A percentile compares a stretch with the other conserved stretches of the same genome.
Evolutionary conservation across 2,329 filamentous ascomycete species (phyloP).

Genomic region (Exophiala alcalophila): DNA sequence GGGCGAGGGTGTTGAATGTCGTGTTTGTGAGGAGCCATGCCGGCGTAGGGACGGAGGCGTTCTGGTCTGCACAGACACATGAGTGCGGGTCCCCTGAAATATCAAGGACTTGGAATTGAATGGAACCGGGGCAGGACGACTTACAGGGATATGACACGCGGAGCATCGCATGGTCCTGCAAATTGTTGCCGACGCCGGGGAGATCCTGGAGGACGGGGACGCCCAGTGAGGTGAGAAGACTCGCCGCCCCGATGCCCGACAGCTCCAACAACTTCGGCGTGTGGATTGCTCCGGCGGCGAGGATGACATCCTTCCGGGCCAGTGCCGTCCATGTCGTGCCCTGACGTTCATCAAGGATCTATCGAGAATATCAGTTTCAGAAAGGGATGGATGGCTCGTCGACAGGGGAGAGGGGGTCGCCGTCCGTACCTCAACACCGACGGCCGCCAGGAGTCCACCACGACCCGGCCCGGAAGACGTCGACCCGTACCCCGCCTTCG

Average conservation of each 20-base stretch:
- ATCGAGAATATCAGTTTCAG: no score
- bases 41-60: slow-evolving; percentile 26
- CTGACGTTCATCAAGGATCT: not conserved
- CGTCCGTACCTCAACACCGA: slow-evolving; percentile 15
- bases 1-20: slow-evolving; percentile 19
- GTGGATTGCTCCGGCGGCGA: slow-evolving; percentile 44
- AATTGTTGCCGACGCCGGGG: slow-evolving; percentile 48
- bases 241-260: slow-evolving; percentile 48
- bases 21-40: slow-evolving; percentile 29
- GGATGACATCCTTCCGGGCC: slow-evolving; percentile 43
- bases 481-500: no score
- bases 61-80: no score
- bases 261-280: slow-evolving; percentile 48
- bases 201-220: slow-evolving; percentile 47
- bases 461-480: no score
- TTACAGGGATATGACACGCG: slow-evolving; percentile 19
- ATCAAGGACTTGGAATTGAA: no score
- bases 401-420: no score
- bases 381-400: no score
- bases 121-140: not conserved
- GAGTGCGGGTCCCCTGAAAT: no score
- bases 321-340: slow-evolving; percentile 24
- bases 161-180: slow-evolving; percentile 35
- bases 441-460: slow-evolving; percentile 12
- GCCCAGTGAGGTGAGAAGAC: slow-evolving; percentile 37